Evolutionary conservation across 1,284 basidiomycete species (phyloP).

Genomic region (Phaffia rhodozyma): DNA sequence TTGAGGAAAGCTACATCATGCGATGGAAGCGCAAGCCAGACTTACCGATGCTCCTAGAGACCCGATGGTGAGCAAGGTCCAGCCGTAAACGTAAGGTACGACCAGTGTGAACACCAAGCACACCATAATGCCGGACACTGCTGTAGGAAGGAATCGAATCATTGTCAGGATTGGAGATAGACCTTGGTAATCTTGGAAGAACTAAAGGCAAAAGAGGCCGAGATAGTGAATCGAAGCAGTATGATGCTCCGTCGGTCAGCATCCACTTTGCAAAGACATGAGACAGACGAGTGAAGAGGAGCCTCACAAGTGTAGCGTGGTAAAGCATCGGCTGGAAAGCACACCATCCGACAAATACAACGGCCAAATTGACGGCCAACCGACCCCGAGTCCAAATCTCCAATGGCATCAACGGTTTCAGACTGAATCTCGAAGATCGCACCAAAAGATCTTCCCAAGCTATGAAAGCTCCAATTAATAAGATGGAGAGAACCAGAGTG

Average conservation of each 20-base stretch:
- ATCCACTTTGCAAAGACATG: no score
- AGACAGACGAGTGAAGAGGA: neutral
- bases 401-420: conserved; percentile 56
- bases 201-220: neutral
- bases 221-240: neutral
- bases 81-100: conserved; percentile 24
- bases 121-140: conserved; percentile 26
- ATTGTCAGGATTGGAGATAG: conserved; percentile 29
- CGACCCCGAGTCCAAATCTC: conserved; percentile 54
- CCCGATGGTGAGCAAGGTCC: conserved; percentile 23
- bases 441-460: conserved; percentile 55
- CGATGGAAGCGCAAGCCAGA: neutral
- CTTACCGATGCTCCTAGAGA: conserved; percentile 2
- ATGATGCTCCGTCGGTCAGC: no score
- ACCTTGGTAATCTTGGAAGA: conserved; percentile 24
- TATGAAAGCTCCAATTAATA: conserved; percentile 50
- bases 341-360: conserved; percentile 59
- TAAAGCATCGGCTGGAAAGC: conserved; percentile 40
- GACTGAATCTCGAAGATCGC: conserved; percentile 26
- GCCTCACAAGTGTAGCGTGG: conserved; percentile 8
- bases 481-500: conserved; percentile 50
- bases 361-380: conserved; percentile 51
- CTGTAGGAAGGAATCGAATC: conserved; percentile 31
- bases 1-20: neutral
- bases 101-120: conserved; percentile 27